A percentile compares a stretch with the other conserved stretches of the same genome.
Evolutionary conservation across 2,329 filamentous ascomycete genomes (phyloP).

Genomic region (Arthrobotrys entomopaga): DNA sequence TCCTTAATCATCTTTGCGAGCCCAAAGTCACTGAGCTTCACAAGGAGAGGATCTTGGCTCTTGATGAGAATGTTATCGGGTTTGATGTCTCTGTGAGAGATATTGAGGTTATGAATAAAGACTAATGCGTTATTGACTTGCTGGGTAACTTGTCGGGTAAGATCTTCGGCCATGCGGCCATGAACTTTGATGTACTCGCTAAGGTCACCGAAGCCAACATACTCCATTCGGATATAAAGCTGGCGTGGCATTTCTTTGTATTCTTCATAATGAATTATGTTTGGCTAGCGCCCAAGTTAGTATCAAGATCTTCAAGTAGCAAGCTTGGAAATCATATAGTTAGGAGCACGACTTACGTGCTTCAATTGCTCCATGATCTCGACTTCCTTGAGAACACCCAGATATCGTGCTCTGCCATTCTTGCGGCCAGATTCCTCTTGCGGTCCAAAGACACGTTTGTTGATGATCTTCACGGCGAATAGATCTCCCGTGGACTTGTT

Average conservation of each 20-base stretch:
- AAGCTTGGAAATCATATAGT: slow-evolving; percentile 8
- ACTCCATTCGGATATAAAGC: slow-evolving; percentile 98
- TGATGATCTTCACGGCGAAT: slow-evolving; percentile 92
- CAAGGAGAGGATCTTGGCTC: slow-evolving; percentile 75
- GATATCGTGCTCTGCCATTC: slow-evolving; percentile 48
- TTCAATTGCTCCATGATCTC: slow-evolving; percentile 87
- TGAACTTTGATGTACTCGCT: slow-evolving; percentile 74
- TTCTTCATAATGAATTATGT: slow-evolving; percentile 92
- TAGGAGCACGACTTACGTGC: slow-evolving; percentile 72
- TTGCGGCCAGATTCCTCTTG: slow-evolving; percentile 49
- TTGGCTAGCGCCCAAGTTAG: slow-evolving; percentile 67
- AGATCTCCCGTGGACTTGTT: slow-evolving; percentile 83
- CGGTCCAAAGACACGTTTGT: slow-evolving; percentile 79
- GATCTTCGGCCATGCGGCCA: slow-evolving; percentile 72
- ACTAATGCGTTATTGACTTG: slow-evolving; percentile 84
- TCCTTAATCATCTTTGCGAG: slow-evolving; percentile 93
- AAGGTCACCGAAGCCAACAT: slow-evolving; percentile 81
- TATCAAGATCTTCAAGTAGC: slow-evolving; percentile 7
- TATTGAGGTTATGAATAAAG: slow-evolving; percentile 86
- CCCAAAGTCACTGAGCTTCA: slow-evolving; percentile 96
- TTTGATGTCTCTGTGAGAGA: slow-evolving; percentile 98
- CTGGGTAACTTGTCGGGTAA: slow-evolving; percentile 76
- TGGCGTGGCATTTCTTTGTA: slow-evolving; percentile 82
- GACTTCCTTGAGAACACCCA: slow-evolving; percentile 87
- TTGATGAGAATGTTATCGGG: slow-evolving; percentile 95